Evolutionary conservation across 2,329 filamentous ascomycete genomes (phyloP).

Genomic region (Tolypocladium tropicale): DNA sequence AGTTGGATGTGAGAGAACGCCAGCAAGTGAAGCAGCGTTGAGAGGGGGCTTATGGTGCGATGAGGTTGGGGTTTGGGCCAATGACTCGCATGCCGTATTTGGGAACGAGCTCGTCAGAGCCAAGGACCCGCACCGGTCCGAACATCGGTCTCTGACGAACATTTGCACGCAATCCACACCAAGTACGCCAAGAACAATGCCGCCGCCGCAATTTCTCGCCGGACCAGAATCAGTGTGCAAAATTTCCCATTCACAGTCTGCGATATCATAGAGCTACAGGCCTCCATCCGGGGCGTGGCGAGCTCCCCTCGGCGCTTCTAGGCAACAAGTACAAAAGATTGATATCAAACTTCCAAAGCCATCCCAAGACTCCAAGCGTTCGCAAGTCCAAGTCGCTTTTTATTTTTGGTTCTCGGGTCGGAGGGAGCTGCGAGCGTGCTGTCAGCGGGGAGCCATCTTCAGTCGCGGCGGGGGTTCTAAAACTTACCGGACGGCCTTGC

Average conservation of each 20-base stretch:
- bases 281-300: neutral
- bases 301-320: neutral
- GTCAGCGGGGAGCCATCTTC: neutral
- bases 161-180: neutral
- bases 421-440: constrained; percentile 45
- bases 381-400: constrained; percentile 10
- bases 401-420: constrained; percentile 82
- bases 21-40: neutral
- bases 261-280: neutral
- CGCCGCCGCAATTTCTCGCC: neutral
- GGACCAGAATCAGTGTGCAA: neutral
- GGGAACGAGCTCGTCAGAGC: neutral
- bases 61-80: neutral
- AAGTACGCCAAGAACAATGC: neutral
- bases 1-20: neutral
- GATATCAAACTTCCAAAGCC: neutral
- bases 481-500: constrained; percentile 84
- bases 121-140: neutral
- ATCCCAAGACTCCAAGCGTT: constrained; percentile 1
- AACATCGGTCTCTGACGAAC: neutral
- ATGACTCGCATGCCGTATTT: neutral
- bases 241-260: neutral
- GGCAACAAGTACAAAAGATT: constrained; percentile 1
- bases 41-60: neutral
- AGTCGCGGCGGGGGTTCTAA: neutral